Base-by-base conservation (phyloP, 371 early-diverging fungal genomes). In the Chytridium lagenaria region DNA sequence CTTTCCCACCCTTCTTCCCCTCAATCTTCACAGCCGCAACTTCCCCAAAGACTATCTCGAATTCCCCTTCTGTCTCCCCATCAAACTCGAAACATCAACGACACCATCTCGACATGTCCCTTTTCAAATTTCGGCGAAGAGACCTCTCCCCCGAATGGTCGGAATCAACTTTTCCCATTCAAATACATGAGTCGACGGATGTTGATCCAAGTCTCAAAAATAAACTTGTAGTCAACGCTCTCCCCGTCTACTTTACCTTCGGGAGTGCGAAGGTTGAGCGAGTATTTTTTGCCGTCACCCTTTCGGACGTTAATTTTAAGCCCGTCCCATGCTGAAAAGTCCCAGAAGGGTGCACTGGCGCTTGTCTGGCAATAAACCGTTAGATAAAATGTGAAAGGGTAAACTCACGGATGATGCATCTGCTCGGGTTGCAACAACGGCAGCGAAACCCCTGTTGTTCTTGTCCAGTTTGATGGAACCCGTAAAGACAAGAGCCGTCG, bases 311-410 rank as follows among this genome's bases (percentile, higher is more conserved):
- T 34, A 5, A 61, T 15, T 33, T 28, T 3, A 61, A 61, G 30
- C 12, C 61, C 61, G 26, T 61, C 61, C 61, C 61, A 61, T 3
- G 61, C 31, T 10, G 61, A 15, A 37, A 61, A 61, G 26, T 61
- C 61, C 61, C 61, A 61, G 30, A 61, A 26, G 19, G 61, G 61
- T 26, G 61, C 34, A 23, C n/a, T 61, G 36, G 61, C 61, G 57
- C 26, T 55, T 5, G 22, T 19, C 57, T 44, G 19, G 44, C 44
- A 7, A 44, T 12, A 44, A 7, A 44, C n/a, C 19, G 19, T 44
- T 7, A 19, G 44, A 12, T 44, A 44, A 19, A 44, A 19, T 44
- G 44, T 12, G 7, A 19, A 44, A 44, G 44, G 44, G 19, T 44
- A 19, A 44, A 52, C 55, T 26, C 23, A 52, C 55, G n/a, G 10